Evolutionary conservation across 345 rosid species (phyloP).

Genomic region (Moricandia arvensis): DNA sequence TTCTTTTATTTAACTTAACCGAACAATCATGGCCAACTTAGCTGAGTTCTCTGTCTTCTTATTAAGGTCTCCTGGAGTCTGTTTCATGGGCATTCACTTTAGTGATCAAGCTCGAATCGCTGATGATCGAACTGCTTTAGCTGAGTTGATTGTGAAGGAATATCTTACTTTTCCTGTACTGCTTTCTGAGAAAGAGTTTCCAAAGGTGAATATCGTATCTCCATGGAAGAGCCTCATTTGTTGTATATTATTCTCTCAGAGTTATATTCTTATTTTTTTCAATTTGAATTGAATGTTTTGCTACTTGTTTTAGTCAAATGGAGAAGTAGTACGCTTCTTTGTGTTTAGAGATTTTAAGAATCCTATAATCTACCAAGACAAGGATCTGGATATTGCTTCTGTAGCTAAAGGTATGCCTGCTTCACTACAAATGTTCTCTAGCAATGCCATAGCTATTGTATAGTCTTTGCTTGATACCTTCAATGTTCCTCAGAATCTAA

Average conservation of each 20-base stretch:
- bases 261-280: neutral
- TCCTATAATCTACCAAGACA: conserved; percentile 49
- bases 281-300: neutral
- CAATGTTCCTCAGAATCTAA: neutral
- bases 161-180: conserved; percentile 76
- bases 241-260: neutral
- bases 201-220: conserved; percentile 45
- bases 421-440: neutral
- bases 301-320: conserved; percentile 46
- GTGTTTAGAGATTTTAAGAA: conserved; percentile 58
- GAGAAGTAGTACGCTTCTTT: conserved; percentile 50
- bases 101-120: conserved; percentile 44
- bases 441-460: neutral
- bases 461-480: too few relatives aligned
- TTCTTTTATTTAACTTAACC: conserved; percentile 7
- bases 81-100: conserved; percentile 57
- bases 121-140: conserved; percentile 46
- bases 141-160: conserved; percentile 61
- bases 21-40: neutral
- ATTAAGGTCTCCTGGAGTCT: conserved; percentile 62
- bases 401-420: conserved; percentile 58
- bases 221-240: neutral
- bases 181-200: conserved; percentile 50
- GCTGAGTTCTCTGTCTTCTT: too few relatives aligned
- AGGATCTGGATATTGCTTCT: conserved; percentile 51